phyloP scores from a whole-genome alignment of 2,329 filamentous ascomycete genomes.

The Aspergillus sp. region DNA sequence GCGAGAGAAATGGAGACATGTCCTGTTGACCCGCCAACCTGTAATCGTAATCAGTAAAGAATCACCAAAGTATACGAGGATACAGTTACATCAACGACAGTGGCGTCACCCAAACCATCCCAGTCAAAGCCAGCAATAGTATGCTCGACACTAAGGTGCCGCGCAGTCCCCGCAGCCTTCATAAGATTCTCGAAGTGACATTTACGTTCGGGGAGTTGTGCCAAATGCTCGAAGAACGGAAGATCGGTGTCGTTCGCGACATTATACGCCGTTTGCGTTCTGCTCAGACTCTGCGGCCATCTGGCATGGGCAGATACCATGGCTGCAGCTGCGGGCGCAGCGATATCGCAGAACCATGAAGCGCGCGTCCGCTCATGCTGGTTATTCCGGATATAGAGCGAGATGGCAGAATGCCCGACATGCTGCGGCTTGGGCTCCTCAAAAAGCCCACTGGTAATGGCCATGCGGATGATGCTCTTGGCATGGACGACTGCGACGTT shows the following conservation, averaged over 20 bases:
- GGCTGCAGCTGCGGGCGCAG: slow-evolving; percentile 14
- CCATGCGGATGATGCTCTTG: slow-evolving; percentile 50
- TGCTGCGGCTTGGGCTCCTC: slow-evolving; percentile 50
- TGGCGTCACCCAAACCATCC: slow-evolving; percentile 46
- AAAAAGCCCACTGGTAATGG: slow-evolving; percentile 60
- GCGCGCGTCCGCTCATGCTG: slow-evolving; percentile 49
- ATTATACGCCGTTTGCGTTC: slow-evolving; percentile 26
- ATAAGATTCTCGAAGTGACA: slow-evolving; percentile 57
- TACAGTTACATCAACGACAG: slow-evolving; percentile 54
- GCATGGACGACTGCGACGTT: slow-evolving; percentile 25
- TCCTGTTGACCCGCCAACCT: slow-evolving; percentile 56
- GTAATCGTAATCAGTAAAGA: too few species aligned
- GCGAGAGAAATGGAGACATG: slow-evolving; percentile 59
- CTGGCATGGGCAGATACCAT: slow-evolving; percentile 22
- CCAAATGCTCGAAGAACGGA: slow-evolving; percentile 36
- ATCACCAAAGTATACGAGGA: too few species aligned
- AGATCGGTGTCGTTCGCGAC: slow-evolving; percentile 28
- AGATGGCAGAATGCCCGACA: slow-evolving; percentile 58
- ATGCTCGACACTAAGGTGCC: slow-evolving; percentile 55
- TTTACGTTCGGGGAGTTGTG: slow-evolving; percentile 32
- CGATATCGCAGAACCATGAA: slow-evolving; percentile 46
- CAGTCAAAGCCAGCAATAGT: slow-evolving; percentile 58
- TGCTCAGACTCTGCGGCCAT: slow-evolving; percentile 20
- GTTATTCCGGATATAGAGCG: slow-evolving; percentile 43
- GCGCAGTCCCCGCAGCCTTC: slow-evolving; percentile 53